These are phyloP conservation scores for Plasmodium sp. DNA, from an alignment of 169 alveolate genomes.

Conservation along the genomic window DNA sequence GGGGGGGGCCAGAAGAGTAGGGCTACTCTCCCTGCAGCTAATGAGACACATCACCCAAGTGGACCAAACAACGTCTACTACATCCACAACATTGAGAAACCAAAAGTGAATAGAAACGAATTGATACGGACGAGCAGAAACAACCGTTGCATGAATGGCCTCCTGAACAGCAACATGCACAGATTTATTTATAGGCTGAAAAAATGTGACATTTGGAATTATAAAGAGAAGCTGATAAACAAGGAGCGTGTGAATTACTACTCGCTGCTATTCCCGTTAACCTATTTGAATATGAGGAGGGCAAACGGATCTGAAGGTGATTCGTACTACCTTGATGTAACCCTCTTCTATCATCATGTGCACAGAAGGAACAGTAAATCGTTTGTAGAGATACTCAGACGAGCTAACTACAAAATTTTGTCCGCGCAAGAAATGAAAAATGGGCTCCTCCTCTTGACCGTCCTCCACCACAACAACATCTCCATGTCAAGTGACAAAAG, in stretches of 20 bases:
- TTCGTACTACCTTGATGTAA: neutral
- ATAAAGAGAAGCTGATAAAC: slow-evolving; percentile 16
- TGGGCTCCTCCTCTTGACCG: slow-evolving; percentile 12
- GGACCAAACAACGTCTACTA: slow-evolving; percentile 22
- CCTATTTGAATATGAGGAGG: neutral
- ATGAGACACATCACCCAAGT: neutral
- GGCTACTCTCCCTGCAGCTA: neutral
- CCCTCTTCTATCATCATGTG: slow-evolving; percentile 5
- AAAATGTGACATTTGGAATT: slow-evolving; percentile 67
- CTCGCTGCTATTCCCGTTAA: slow-evolving; percentile 17
- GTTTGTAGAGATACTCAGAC: slow-evolving; percentile 32
- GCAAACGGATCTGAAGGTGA: neutral
- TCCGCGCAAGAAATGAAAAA: slow-evolving; percentile 37
- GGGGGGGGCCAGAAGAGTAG: neutral
- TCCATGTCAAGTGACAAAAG: slow-evolving; percentile 33
- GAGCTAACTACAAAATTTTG: slow-evolving; percentile 9
- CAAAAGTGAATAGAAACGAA: slow-evolving; percentile 32
- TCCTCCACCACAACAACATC: slow-evolving; percentile 59
- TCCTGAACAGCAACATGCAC: slow-evolving; percentile 16
- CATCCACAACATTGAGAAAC: slow-evolving; percentile 54
- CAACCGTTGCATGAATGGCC: neutral
- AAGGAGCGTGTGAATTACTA: slow-evolving; percentile 5
- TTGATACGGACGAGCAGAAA: slow-evolving; percentile 1
- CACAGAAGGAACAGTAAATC: slow-evolving; percentile 20
- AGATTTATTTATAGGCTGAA: slow-evolving; percentile 24